Conservation (phyloP, 225 moss, liverwort and hornwort genomes). For the Polytrichum formosum region DNA sequence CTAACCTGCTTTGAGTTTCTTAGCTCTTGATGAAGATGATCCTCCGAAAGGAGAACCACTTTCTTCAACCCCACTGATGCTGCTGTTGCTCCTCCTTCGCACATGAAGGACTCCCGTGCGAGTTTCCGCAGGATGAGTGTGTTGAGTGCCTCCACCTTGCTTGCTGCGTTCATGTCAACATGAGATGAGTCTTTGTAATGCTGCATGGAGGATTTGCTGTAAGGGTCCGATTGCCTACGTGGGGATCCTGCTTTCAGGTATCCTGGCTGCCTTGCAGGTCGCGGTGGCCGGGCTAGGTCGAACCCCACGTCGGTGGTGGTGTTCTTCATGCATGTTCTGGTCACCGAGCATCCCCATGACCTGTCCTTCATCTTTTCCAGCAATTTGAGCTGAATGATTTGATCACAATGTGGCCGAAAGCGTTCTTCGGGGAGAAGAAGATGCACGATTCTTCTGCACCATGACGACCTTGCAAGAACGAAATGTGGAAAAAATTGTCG, state of each 20-base stretch:
- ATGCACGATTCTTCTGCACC: no score
- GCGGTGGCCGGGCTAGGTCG: neutral
- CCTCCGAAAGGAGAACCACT: constrained; percentile 13
- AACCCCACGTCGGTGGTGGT: constrained; percentile 21
- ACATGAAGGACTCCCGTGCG: constrained; percentile 39
- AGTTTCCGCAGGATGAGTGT: constrained; percentile 40
- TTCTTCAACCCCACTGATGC: constrained; percentile 14
- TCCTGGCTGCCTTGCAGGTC: neutral
- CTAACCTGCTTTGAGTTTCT: neutral
- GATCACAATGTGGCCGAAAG: no score
- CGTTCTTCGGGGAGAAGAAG: no score
- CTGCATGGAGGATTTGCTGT: no score
- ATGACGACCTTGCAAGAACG: no score
- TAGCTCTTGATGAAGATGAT: constrained; percentile 11
- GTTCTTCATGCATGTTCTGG: constrained; percentile 48
- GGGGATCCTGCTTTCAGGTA: no score
- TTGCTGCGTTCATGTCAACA: constrained; percentile 11
- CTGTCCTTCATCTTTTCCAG: constrained; percentile 40
- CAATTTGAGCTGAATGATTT: neutral
- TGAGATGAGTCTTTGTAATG: neutral
- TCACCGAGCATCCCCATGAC: constrained; percentile 47
- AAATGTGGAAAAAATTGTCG: no score
- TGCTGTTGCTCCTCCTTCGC: constrained; percentile 1
- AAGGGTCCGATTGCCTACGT: no score
- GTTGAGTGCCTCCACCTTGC: constrained; percentile 34